Evolutionary conservation across 2,329 filamentous ascomycete genomes (phyloP), one percentile per base, ranked within the genome.

Genomic region (Cladosporium sp.): DNA sequence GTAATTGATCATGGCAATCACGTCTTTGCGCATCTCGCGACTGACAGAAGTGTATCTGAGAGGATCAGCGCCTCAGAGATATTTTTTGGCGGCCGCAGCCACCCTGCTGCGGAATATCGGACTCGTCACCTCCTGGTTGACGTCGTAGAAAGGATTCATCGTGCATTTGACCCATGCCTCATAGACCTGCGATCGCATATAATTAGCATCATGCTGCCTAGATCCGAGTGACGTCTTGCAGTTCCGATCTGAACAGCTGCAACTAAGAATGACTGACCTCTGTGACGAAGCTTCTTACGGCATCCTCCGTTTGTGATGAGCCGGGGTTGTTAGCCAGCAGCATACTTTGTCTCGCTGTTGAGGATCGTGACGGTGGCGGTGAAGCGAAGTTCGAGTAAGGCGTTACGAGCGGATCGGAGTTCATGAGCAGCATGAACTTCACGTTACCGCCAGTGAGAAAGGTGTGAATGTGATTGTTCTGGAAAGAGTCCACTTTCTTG

Each of bases 111-210:
- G 86, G 78, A 99, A 99, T 1, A 97, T 86, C 0, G 92, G 91
- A 79, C 93, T 98, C 75, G 85, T 88, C 62, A 99, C 89, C 72
- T 92, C 89, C 84, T 91, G 91, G 70, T 96, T 94, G 65, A 90
- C 87, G 64, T 86, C 85, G 82, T 97, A 98, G 78, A 99, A 99
- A 0, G 95, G 95, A 76, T 88, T 98, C 95, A 99, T 98, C 66
- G 93, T 88, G 14, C 93, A 92, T 85, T 99, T 99, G 70, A 97
- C 87, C 90, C 94, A 99, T 72, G 89, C 92, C 80, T 99, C 95
- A 80, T 97, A 98, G 14, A 97, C 91, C 74, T 76, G 36, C 2
- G 15, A 18, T 30, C 15, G n/a, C 5, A 47, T 38, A 58, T 26
- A 28, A 30, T 59, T 47, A 59, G 57, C 38, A 59, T 7, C 58